Base-by-base conservation (phyloP, 75 land plant genomes). In the Picea sitchensis region DNA sequence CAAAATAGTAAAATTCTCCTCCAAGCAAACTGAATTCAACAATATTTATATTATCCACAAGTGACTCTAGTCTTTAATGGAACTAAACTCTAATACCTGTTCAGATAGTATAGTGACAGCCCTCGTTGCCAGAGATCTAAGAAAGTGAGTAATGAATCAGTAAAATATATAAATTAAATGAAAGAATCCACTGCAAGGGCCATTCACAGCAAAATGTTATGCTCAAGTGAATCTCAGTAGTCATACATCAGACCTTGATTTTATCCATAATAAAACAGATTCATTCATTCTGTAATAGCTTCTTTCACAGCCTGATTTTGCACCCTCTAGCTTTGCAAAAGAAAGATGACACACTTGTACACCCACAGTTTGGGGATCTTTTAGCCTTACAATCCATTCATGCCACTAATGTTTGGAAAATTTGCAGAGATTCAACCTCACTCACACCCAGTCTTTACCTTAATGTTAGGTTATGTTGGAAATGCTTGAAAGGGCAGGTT, bases 121-220 rank as follows among this genome's bases (percentile, higher is more conserved):
- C 98, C 98, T 73, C 98, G 86, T 77, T 95, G 98, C 98, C 98
- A 95, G 63, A 95, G 89, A 88, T 95, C 98, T 95, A 90, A 82
- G 63, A 61, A 30, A 73, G 73, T 14, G 34, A 58, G 67, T 61
- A 76, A 71, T 20, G 64, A 58, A 80, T 44, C 6, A 80, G 36
- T 73, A 41, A 56, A 30, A 79, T 68, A 7, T 47, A 51, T 44
- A 79, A 68, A 0, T 41, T n/a, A n/a, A 68, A n/a, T 14, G 21
- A 2, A n/a, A 71, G 6, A 71, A 18, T 71, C 51, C 20, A 18
- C 31, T 20, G 23, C 54, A 71, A 71, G n/a, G 11, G 18, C 34
- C 36, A 71, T 71, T 41, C 23, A 7, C 44, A 71, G 12, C 44
- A 71, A 47, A 41, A 9, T 41, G 47, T 38, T 9, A 71, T 44